A percentile compares a stretch with the other conserved stretches of the same genome.
Evolutionary conservation across 345 rosid genomes (phyloP).

Genomic region (Cardiospermum halicacabum): DNA sequence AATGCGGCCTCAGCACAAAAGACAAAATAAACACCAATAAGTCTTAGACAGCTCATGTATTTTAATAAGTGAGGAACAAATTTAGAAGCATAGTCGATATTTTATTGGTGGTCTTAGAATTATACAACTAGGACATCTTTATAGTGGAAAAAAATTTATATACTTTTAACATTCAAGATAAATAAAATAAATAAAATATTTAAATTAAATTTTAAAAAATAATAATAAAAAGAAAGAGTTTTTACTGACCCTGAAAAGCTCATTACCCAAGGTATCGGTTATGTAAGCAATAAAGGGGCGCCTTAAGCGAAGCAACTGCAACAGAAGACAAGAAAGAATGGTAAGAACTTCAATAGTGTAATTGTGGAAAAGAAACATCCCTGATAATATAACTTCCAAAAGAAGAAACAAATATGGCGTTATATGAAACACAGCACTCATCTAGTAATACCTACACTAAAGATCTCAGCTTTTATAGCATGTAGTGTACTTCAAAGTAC

Average conservation of each 20-base stretch:
- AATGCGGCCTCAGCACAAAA: too few relatives aligned
- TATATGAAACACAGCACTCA: neutral
- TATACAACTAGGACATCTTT: too few relatives aligned
- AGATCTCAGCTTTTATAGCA: neutral
- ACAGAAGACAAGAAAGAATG: neutral
- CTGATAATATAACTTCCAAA: neutral
- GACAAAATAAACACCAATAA: too few relatives aligned
- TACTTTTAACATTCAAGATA: too few relatives aligned
- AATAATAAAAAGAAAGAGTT: too few relatives aligned
- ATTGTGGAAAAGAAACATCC: neutral
- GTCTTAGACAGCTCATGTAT: too few relatives aligned
- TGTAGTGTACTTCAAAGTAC: neutral
- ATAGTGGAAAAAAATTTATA: too few relatives aligned
- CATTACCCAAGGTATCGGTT: slow-evolving; percentile 69
- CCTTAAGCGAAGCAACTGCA: slow-evolving; percentile 76
- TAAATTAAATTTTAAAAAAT: too few relatives aligned
- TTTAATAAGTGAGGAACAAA: too few relatives aligned
- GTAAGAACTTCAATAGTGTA: neutral
- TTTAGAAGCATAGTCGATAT: too few relatives aligned
- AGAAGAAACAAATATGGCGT: neutral
- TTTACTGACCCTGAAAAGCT: slow-evolving; percentile 69
- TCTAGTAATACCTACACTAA: neutral
- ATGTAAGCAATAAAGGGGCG: slow-evolving; percentile 87
- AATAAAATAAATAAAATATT: too few relatives aligned
- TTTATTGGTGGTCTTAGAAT: too few relatives aligned